A percentile compares a stretch with the other conserved stretches of the same genome.
Evolutionary conservation across 2,329 filamentous ascomycete genomes (phyloP).

Genomic region (Metarhizium humberi): DNA sequence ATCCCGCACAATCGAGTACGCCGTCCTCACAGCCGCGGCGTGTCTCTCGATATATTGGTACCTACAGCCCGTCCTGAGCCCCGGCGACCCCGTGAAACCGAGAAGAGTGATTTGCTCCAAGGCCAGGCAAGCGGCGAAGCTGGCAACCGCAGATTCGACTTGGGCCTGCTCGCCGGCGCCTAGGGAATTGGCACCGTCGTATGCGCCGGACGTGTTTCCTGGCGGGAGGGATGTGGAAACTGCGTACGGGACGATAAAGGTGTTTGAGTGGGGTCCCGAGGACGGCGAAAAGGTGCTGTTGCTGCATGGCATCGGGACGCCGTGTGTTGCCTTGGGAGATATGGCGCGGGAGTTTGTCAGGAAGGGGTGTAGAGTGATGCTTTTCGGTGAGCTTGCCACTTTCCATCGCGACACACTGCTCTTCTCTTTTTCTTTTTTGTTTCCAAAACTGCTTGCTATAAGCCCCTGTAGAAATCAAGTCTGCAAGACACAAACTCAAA

Average conservation of each 20-base stretch:
- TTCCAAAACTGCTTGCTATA: too few species aligned
- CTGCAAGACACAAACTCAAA: too few species aligned
- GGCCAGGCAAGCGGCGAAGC: slow-evolving; percentile 3
- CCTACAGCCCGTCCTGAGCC: slow-evolving; percentile 14
- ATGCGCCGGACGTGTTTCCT: slow-evolving; percentile 62
- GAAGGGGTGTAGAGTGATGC: slow-evolving; percentile 65
- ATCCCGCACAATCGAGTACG: slow-evolving; percentile 4
- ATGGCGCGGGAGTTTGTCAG: slow-evolving; percentile 56
- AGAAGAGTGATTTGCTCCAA: background rate
- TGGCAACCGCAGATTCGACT: background rate
- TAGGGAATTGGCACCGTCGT: slow-evolving; percentile 32
- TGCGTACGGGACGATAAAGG: slow-evolving; percentile 60
- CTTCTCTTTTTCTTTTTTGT: too few species aligned
- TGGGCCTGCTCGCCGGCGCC: background rate
- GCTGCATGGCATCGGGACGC: slow-evolving; percentile 75
- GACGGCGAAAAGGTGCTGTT: slow-evolving; percentile 63
- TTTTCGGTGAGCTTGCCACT: slow-evolving; percentile 51
- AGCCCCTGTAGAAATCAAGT: too few species aligned
- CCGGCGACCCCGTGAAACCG: slow-evolving; percentile 7
- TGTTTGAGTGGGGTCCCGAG: slow-evolving; percentile 74
- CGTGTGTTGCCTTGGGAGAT: slow-evolving; percentile 58
- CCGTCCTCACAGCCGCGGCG: slow-evolving; percentile 12
- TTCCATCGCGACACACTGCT: background rate
- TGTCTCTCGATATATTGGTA: slow-evolving; percentile 27
- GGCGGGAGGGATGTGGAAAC: slow-evolving; percentile 59